These are phyloP conservation scores for Porcisia deanei DNA, from an alignment of 208 protist genomes.

Conservation along the genomic window DNA sequence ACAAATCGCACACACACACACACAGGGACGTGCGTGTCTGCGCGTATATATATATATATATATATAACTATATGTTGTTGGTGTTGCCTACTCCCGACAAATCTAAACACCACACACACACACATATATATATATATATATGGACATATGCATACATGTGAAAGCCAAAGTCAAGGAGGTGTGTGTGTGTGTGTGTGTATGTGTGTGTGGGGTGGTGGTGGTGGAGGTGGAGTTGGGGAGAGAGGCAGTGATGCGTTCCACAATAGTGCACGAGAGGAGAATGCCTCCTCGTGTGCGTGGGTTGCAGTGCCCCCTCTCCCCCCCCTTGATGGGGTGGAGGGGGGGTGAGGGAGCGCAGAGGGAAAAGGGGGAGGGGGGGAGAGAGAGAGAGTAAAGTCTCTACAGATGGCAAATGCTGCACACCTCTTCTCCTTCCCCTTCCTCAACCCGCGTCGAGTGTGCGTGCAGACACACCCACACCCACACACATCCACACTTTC, in stretches of 20 bases:
- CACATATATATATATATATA: not conserved
- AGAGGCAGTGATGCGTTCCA: too few relatives aligned
- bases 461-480: not conserved
- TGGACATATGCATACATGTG: too few relatives aligned
- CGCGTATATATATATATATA: not conserved
- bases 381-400: not conserved
- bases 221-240: too few relatives aligned
- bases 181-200: not conserved
- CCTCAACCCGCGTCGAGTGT: not conserved
- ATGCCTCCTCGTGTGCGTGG: not conserved
- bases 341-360: not conserved
- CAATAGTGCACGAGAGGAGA: not conserved
- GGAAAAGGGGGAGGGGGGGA: not conserved
- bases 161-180: not conserved
- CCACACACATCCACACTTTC: not conserved
- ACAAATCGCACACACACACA: not conserved
- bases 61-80: too few relatives aligned
- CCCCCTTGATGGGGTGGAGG: not conserved
- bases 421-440: not conserved
- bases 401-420: too few relatives aligned
- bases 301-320: too few relatives aligned
- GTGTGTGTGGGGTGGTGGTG: not conserved
- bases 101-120: too few relatives aligned
- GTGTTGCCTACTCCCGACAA: too few relatives aligned
- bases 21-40: not conserved